A percentile compares a stretch with the other conserved stretches of the same genome.
Conservation (phyloP, 139 green algal species). For the Edaphochlamys debaryana region DNA sequence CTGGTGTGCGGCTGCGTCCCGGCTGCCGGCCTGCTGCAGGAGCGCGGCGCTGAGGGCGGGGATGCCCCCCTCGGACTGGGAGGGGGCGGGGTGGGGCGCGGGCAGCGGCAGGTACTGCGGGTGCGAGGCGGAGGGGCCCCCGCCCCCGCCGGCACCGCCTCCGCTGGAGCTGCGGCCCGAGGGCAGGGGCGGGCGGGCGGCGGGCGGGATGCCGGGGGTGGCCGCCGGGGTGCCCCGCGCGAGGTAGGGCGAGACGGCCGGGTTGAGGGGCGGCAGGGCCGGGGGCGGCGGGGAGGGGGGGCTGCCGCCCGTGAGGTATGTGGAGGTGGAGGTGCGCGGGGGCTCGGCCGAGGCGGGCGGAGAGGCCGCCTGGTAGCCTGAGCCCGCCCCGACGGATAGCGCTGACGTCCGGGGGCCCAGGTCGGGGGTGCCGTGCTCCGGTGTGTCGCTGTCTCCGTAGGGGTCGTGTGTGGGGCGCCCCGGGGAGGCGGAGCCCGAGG, state of each 20-base stretch:
- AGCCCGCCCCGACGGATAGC: too few relatives aligned
- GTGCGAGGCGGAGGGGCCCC: not conserved
- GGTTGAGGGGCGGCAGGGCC: slow-evolving; percentile 13
- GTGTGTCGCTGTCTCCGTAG: too few relatives aligned
- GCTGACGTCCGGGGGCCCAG: too few relatives aligned
- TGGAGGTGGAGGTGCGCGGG: not conserved
- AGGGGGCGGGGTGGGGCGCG: not conserved
- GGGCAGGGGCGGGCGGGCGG: not conserved
- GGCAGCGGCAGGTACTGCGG: too few relatives aligned
- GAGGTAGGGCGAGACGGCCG: slow-evolving; percentile 11
- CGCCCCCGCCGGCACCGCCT: not conserved
- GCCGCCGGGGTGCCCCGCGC: not conserved
- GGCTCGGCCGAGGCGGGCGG: too few relatives aligned
- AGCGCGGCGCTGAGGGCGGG: not conserved
- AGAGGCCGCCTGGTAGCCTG: too few relatives aligned
- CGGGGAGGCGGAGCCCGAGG: too few relatives aligned
- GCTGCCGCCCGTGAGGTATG: not conserved
- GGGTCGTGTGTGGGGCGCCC: too few relatives aligned
- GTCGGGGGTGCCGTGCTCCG: too few relatives aligned
- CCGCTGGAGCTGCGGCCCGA: not conserved
- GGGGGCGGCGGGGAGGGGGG: not conserved
- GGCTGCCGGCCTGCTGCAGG: not conserved
- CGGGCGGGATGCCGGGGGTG: not conserved
- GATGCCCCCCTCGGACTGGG: not conserved
- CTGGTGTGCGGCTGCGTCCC: not conserved